Evolutionary conservation across 2,329 filamentous ascomycete genomes (phyloP).

Genomic region (Blastomyces gilchristii): DNA sequence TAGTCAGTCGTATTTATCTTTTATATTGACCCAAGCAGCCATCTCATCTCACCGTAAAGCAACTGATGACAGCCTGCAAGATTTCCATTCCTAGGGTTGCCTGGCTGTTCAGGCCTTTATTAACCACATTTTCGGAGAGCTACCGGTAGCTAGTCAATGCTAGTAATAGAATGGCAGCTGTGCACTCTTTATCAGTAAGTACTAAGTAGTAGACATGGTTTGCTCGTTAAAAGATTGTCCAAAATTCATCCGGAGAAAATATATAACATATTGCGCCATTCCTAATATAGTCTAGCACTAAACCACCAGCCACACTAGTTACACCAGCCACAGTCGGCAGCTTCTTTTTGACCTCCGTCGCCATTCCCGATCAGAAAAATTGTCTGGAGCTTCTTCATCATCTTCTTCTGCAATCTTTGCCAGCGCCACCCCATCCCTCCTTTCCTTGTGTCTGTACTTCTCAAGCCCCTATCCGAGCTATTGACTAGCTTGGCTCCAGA

Average conservation of each 20-base stretch:
- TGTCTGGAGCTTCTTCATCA: not conserved
- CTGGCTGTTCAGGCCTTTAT: too few species aligned
- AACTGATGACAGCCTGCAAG: too few species aligned
- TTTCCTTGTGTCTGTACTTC: not conserved
- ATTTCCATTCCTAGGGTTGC: too few species aligned
- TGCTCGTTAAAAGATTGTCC: too few species aligned
- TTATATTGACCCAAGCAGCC: too few species aligned
- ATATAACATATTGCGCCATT: not conserved
- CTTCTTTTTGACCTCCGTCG: not conserved
- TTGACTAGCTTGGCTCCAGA: not conserved
- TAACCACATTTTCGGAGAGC: not conserved
- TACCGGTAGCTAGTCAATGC: not conserved
- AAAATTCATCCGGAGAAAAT: too few species aligned
- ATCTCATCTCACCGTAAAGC: too few species aligned
- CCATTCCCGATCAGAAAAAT: slow-evolving; percentile 1
- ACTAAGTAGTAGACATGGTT: too few species aligned
- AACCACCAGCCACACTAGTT: not conserved
- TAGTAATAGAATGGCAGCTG: too few species aligned
- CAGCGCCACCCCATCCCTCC: not conserved
- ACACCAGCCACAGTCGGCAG: not conserved
- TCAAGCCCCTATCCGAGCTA: not conserved
- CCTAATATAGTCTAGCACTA: not conserved
- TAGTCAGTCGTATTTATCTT: too few species aligned
- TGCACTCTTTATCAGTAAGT: too few species aligned
- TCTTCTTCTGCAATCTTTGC: not conserved